Base-by-base conservation (phyloP, 1,284 basidiomycete genomes). In the Earliella scabrosa region DNA sequence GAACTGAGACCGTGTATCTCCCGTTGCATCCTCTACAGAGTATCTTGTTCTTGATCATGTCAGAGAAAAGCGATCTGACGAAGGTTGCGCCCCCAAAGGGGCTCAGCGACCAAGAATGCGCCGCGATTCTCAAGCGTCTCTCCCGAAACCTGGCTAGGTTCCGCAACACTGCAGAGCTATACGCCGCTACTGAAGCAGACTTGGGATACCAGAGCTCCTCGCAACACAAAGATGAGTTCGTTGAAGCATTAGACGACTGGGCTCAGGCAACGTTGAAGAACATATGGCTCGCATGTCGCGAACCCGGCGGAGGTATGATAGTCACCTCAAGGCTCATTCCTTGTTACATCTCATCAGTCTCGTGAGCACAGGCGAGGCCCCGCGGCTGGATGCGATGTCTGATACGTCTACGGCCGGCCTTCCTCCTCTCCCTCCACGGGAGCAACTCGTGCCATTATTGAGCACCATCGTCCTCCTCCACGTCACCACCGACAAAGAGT, bases 381-480 rank as follows among this genome's bases (percentile, higher is more conserved):
- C 54, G 2, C 16, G 31, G 18, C 38, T 62, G 4, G 11, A 66
- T 48, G 43, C 67, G 81, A 64, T 76, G 26, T 66, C 75, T 0
- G 82, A 84, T 63, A 82, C 81, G 8, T 80, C 80, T 3, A 76
- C 71, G 13, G 67, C 65, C 1, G 73, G 75, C 45, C 71, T 84
- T 6, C 72, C 75, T 13, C 65, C 67, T 13, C 70, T 82, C 10
- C 81, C 81, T 3, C 47, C 71, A 2, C 41, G 64, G 43, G 69
- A 71, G 11, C 63, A 72, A 16, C 59, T 82, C 13, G 58, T 67
- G 7, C 73, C 73, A 46, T 65, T 80, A 41, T 66, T 83, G 21
- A 82, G 80, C 59, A 74, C 77, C 8, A 76, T 82, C 38, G 72
- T 84, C 24, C 79, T 85, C 61, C 67, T 85, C 11, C 74, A 82